Base-by-base conservation (phyloP, 202 grass and related monocot genomes). In the Alloteropsis angusta region DNA sequence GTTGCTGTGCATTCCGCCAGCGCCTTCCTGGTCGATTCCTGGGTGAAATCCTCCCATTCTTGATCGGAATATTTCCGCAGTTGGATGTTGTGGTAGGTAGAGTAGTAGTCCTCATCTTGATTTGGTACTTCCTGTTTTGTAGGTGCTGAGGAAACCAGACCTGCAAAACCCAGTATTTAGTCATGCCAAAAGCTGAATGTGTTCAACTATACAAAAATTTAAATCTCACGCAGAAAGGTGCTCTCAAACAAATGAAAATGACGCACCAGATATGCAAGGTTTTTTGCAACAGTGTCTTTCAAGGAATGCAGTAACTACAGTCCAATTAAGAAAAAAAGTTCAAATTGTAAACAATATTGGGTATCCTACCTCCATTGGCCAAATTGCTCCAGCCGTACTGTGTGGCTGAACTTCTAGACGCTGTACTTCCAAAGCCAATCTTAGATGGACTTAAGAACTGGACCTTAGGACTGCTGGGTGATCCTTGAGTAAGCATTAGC, bases 1-100 rank as follows among this genome's bases (percentile, higher is more conserved):
- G 90, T 96, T 13, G 86, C 79, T 4, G 92, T 79, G 84, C 82
- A 90, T 65, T 83, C 84, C 28, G 71, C 66, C 50, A 99, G 64
- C 0, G 90, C 96, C 22, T 74, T 74, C 45, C 77, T 91, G 11
- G 96, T 99, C 0, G 87, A 86, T 57, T 99, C 88, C 48, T 66
- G 73, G 36, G 92, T 96, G 74, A 99, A 96, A 3, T 92, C 79
- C 6, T 89, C 76, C 96, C 96, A 99, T 76, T 99, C 92, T 80
- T 90, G 45, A 76, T 91, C 85, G 0, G 96, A 89, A 55, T 89
- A 93, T 75, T 93, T 93, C 7, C 84, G 68, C 7, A 71, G 80
- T 60, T 85, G 79, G 53, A 93, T 86, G 35, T 89, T 86, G 60
- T 99, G 96, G 79, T 84, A 96, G 41, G 86, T 96, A 4, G 96